Conservation (phyloP, 2,329 filamentous ascomycete genomes). For the Fusarium sororula region DNA sequence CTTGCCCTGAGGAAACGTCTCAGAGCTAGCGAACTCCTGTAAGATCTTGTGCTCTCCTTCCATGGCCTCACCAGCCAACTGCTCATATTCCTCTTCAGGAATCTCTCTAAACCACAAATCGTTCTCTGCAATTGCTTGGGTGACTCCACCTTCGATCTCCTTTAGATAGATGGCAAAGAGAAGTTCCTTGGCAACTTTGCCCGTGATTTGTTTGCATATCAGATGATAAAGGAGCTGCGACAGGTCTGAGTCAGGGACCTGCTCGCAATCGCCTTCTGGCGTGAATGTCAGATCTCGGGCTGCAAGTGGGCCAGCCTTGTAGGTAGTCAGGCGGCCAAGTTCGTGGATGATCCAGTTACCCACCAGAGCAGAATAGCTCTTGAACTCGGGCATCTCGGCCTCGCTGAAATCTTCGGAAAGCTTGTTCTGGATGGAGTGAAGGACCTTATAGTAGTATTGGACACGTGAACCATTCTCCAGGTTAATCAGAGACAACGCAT, state of each 20-base stretch:
- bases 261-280: conserved; percentile 56
- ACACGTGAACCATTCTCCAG: conserved; percentile 82
- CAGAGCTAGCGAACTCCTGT: conserved; percentile 54
- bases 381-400: conserved; percentile 39
- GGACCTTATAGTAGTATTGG: conserved; percentile 81
- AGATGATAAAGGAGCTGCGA: conserved; percentile 62
- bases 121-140: conserved; percentile 55
- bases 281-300: conserved; percentile 52
- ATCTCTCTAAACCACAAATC: conserved; percentile 66
- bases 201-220: conserved; percentile 60
- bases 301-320: conserved; percentile 50
- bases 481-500: conserved; percentile 81
- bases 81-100: conserved; percentile 56
- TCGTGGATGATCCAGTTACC: conserved; percentile 80
- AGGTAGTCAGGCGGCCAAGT: conserved; percentile 72
- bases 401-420: conserved; percentile 35
- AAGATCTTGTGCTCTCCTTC: conserved; percentile 58
- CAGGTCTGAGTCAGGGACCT: conserved; percentile 58
- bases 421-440: conserved; percentile 56
- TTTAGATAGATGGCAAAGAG: conserved; percentile 62
- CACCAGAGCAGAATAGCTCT: conserved; percentile 56
- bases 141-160: conserved; percentile 55
- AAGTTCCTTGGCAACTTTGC: conserved; percentile 67
- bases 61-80: conserved; percentile 56
- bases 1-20: conserved; percentile 64